Evolutionary conservation across 140 eudicot species (phyloP).

Genomic region (Erigeron philadelphicus): DNA sequence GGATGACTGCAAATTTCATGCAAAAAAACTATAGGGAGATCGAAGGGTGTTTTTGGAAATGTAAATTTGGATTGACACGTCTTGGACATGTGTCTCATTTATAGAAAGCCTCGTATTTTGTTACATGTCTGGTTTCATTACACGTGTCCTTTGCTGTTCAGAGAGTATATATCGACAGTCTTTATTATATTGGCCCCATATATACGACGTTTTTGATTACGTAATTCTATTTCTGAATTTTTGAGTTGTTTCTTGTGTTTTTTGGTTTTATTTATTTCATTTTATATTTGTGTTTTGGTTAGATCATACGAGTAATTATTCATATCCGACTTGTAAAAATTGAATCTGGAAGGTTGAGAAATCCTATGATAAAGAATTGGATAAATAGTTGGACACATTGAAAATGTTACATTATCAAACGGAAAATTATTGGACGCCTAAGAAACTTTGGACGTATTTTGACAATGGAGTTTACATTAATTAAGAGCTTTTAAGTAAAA

Average conservation of each 20-base stretch:
- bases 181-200: not conserved
- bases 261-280: not conserved
- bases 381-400: too few species aligned
- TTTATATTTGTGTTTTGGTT: not conserved
- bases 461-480: too few species aligned
- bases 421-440: too few species aligned
- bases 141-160: constrained; percentile 31
- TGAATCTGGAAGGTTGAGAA: not conserved
- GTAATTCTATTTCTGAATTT: not conserved
- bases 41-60: not conserved
- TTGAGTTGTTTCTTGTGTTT: not conserved
- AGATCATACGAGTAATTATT: not conserved
- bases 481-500: too few species aligned
- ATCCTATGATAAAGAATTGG: too few species aligned
- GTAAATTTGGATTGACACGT: constrained; percentile 28
- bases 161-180: constrained; percentile 25
- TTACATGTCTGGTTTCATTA: not conserved
- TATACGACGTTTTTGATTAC: constrained; percentile 18
- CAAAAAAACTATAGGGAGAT: constrained; percentile 17
- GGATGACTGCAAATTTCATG: constrained; percentile 33
- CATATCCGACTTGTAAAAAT: not conserved
- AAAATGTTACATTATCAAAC: too few species aligned
- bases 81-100: constrained; percentile 29
- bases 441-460: too few species aligned
- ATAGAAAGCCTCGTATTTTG: constrained; percentile 26